These are phyloP conservation scores for Puccinia polysora DNA, from an alignment of 1,284 basidiomycete genomes.

Conservation along the genomic window DNA sequence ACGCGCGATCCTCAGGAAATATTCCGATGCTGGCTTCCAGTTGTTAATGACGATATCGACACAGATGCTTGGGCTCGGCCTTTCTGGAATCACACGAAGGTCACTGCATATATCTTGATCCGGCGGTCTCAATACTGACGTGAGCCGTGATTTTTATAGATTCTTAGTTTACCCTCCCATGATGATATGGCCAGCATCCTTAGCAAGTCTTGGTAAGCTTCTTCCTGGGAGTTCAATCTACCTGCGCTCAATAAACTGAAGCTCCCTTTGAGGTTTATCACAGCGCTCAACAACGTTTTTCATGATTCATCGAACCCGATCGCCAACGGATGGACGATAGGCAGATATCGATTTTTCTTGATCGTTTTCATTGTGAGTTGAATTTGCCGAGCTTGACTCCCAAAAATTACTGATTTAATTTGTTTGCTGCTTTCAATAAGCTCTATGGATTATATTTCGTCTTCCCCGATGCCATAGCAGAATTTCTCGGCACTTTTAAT, in stretches of 20 bases:
- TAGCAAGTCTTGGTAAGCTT: conserved; percentile 55
- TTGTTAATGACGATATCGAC: conserved; percentile 55
- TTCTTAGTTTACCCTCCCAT: conserved; percentile 56
- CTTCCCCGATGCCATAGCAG: conserved; percentile 47
- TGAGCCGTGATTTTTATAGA: conserved; percentile 13
- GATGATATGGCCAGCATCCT: conserved; percentile 55
- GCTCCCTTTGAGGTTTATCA: neutral
- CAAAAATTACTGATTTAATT: neutral
- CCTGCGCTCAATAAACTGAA: conserved; percentile 15
- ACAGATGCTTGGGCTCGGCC: conserved; percentile 57
- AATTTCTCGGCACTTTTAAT: conserved; percentile 59
- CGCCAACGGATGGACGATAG: conserved; percentile 35
- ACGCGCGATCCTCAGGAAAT: neutral
- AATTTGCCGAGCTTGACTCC: neutral
- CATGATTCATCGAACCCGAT: conserved; percentile 19
- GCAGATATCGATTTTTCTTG: conserved; percentile 34
- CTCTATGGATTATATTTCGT: conserved; percentile 46
- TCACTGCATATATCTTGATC: neutral
- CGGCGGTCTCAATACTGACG: neutral
- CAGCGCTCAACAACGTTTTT: conserved; percentile 41
- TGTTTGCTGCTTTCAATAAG: neutral
- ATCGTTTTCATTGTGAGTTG: conserved; percentile 26
- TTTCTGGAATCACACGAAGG: conserved; percentile 57
- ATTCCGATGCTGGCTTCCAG: conserved; percentile 28
- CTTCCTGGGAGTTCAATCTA: conserved; percentile 47